Evolutionary conservation across 148 eudicot species (phyloP), one percentile per base, ranked within the genome.

Genomic region (Beta vulgaris): DNA sequence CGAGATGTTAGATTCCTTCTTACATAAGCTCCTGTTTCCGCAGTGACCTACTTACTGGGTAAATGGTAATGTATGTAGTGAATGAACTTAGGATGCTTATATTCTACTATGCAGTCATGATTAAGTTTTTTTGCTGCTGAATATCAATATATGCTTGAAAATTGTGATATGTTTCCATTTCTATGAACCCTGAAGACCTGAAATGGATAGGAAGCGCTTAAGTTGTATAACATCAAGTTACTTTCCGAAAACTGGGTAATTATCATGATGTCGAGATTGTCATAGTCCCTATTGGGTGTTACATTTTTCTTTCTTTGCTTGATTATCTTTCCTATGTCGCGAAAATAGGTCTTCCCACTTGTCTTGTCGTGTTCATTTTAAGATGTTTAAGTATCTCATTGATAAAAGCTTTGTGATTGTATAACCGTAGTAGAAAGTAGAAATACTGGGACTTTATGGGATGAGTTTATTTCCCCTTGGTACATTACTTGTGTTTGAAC

Each of bases 401-500:
- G n/a, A 15, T 13, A 46, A 46, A 46, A 18, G 4, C 18, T 48
- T 48, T 48, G 5, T 48, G 21, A 48, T 48, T 48, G 6, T 10
- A 0, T 48, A 21, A 18, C 53, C 18, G 19, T 48, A 13, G 53
- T 14, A 48, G 19, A 3, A 48, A 18, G n/a, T n/a, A n/a, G n/a
- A n/a, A n/a, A n/a, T n/a, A n/a, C n/a, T n/a, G n/a, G n/a, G n/a
- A 11, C 36, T 15, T 19, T 21, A 21, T 19, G 13, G 18, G 49
- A 55, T 25, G 71, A 12, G 36, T 57, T 26, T 18, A n/a, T 68
- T 6, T 60, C 21, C 44, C 49, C 26, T 36, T 79, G 32, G 37
- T 32, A 37, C n/a, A 29, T 68, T 69, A 43, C 40, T 58, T 60
- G 69, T 39, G 32, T 46, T 46, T 75, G 55, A 37, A 36, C 13